A percentile compares a stretch with the other conserved stretches of the same genome.
phyloP scores from a whole-genome alignment of 2,329 filamentous ascomycete genomes.

The Verticillium nonalfalfae region DNA sequence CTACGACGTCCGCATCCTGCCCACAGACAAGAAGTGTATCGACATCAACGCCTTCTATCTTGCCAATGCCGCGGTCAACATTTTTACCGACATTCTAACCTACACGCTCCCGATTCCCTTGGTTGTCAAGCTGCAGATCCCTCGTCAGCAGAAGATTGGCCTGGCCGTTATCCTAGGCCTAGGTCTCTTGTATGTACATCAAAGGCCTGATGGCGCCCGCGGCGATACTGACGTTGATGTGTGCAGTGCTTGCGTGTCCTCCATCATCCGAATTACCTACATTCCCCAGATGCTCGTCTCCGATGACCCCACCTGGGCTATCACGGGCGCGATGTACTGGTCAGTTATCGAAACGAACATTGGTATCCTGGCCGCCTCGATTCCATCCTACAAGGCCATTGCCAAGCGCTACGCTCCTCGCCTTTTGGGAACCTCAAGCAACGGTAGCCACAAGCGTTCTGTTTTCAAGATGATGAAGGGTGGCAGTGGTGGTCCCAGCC shows the following conservation, averaged over 20 bases:
- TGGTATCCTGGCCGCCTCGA: slow-evolving; percentile 26
- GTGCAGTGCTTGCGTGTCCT: slow-evolving; percentile 34
- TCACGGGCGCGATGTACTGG: slow-evolving; percentile 33
- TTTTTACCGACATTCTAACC: slow-evolving; percentile 36
- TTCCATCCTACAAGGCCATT: slow-evolving; percentile 25
- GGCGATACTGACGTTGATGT: background rate
- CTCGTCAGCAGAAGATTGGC: slow-evolving; percentile 34
- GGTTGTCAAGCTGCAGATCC: slow-evolving; percentile 34
- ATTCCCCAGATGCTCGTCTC: slow-evolving; percentile 33
- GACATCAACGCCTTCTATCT: slow-evolving; percentile 40
- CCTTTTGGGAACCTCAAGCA: slow-evolving; percentile 19
- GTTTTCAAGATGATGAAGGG: slow-evolving; percentile 10
- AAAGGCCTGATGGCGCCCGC: background rate
- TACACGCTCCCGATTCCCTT: slow-evolving; percentile 36
- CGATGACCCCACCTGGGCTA: slow-evolving; percentile 24
- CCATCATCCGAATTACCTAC: slow-evolving; percentile 37
- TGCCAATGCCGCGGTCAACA: slow-evolving; percentile 37
- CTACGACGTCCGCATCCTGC: slow-evolving; percentile 24
- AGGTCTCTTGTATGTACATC: slow-evolving; percentile 27
- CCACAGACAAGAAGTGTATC: slow-evolving; percentile 28
- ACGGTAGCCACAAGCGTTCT: slow-evolving; percentile 6
- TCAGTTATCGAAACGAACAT: slow-evolving; percentile 26
- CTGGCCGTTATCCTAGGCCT: slow-evolving; percentile 34
- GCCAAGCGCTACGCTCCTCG: slow-evolving; percentile 30
- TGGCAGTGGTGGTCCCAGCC: background rate